Conservation (phyloP, 805 yeast genomes). For the Kodamaea sagamina region DNA sequence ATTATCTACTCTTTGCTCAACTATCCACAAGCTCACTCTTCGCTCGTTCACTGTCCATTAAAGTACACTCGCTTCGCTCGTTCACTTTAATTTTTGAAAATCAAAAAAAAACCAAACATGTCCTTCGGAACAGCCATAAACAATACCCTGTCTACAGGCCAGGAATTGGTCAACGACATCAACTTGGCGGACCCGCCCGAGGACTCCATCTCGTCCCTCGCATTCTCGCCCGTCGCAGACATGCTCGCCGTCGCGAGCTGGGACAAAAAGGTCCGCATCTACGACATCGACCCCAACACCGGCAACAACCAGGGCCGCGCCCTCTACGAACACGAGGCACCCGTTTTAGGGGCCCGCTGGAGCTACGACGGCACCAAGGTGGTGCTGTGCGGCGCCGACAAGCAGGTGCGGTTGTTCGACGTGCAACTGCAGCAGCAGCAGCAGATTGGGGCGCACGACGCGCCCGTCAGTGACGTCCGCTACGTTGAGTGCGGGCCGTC, state of each 20-base stretch:
- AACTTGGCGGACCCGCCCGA: conserved; percentile 81
- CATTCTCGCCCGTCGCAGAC: conserved; percentile 87
- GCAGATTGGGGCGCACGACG: conserved; percentile 85
- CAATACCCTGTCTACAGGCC: conserved; percentile 41
- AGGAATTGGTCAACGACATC: conserved; percentile 69
- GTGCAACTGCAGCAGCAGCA: conserved; percentile 77
- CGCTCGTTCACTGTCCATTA: too few species aligned
- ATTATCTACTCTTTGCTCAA: too few species aligned
- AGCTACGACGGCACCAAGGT: conserved; percentile 84
- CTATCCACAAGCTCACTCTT: too few species aligned
- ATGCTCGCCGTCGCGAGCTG: conserved; percentile 81
- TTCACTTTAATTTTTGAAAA: too few species aligned
- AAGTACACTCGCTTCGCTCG: too few species aligned
- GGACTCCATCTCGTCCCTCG: conserved; percentile 80
- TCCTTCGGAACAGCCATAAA: conserved; percentile 22
- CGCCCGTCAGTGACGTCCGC: conserved; percentile 72
- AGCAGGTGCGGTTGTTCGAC: conserved; percentile 81
- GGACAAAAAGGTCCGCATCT: conserved; percentile 93
- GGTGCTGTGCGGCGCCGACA: conserved; percentile 88
- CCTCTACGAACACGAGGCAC: conserved; percentile 84
- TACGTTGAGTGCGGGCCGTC: conserved; percentile 84
- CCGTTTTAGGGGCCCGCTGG: conserved; percentile 83
- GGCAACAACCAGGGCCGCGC: conserved; percentile 90
- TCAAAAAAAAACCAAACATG: conserved; percentile 8
- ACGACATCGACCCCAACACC: conserved; percentile 71